Percentiles rank a stretch among this genome's conserved stretches.
These are phyloP conservation scores for Schizosaccharomyces osmophilus DNA, from an alignment of 805 yeast species.

Conservation along the genomic window DNA sequence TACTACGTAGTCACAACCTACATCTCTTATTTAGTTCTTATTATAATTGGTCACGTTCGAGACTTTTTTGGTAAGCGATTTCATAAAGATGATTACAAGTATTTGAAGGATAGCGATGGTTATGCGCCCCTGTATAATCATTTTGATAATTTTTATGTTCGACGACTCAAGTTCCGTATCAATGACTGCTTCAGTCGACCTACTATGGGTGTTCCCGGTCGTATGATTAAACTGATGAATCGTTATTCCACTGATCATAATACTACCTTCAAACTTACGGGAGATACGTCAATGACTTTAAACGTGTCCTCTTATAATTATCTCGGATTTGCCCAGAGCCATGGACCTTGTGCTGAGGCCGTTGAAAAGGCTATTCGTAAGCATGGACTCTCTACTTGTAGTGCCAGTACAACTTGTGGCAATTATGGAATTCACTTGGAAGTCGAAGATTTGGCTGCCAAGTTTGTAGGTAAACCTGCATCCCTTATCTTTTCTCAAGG, in stretches of 20 bases:
- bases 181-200: slow-evolving; percentile 92
- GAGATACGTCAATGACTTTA: slow-evolving; percentile 50
- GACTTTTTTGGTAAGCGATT: slow-evolving; percentile 68
- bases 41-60: slow-evolving; percentile 69
- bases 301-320: slow-evolving; percentile 82
- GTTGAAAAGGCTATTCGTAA: slow-evolving; percentile 38
- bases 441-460: slow-evolving; percentile 58
- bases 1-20: slow-evolving; percentile 59
- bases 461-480: slow-evolving; percentile 76
- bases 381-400: slow-evolving; percentile 57
- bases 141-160: slow-evolving; percentile 77
- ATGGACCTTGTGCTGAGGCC: slow-evolving; percentile 68
- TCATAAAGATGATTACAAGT: slow-evolving; percentile 36
- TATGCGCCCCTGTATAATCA: slow-evolving; percentile 90
- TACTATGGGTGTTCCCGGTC: slow-evolving; percentile 93
- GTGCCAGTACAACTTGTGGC: slow-evolving; percentile 54
- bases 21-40: slow-evolving; percentile 57
- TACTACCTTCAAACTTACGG: slow-evolving; percentile 45
- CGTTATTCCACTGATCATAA: slow-evolving; percentile 45
- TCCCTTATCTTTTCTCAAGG: slow-evolving; percentile 79
- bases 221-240: slow-evolving; percentile 61
- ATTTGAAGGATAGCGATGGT: slow-evolving; percentile 57
- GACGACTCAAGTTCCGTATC: slow-evolving; percentile 72
- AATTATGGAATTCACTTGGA: slow-evolving; percentile 46
- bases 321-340: slow-evolving; percentile 88